These are phyloP conservation scores for Eucalyptus erythrocorys DNA, from an alignment of 345 rosid species.

Conservation along the genomic window DNA sequence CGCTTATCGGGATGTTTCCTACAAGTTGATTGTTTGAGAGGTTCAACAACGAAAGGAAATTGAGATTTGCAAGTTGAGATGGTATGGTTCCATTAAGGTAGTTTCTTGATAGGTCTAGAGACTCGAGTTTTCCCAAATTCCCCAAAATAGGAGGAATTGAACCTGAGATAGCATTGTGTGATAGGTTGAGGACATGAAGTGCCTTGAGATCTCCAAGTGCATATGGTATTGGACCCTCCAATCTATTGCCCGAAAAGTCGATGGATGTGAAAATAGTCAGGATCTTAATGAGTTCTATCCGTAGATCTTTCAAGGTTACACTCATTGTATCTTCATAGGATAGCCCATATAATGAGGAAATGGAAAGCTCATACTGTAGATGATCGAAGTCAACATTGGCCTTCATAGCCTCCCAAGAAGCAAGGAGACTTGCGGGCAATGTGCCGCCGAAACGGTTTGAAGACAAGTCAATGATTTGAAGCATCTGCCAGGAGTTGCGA, in stretches of 20 bases:
- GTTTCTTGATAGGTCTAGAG: slow-evolving; percentile 14
- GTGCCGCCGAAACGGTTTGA: slow-evolving; percentile 9
- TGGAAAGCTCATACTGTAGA: neutral
- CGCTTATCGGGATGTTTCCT: slow-evolving; percentile 13
- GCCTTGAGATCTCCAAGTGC: neutral
- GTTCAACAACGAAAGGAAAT: slow-evolving; percentile 16
- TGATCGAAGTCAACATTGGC: neutral
- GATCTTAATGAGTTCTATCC: slow-evolving; percentile 20
- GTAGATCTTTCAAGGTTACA: slow-evolving; percentile 20
- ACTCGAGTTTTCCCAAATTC: slow-evolving; percentile 2
- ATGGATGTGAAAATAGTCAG: slow-evolving; percentile 17
- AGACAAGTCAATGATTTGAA: slow-evolving; percentile 31
- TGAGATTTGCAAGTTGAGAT: neutral
- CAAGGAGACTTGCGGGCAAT: fast-evolving
- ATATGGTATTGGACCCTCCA: slow-evolving; percentile 17
- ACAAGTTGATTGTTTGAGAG: slow-evolving; percentile 16
- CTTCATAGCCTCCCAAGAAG: neutral
- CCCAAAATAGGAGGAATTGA: slow-evolving; percentile 9
- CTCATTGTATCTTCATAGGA: slow-evolving; percentile 19
- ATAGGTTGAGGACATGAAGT: slow-evolving; percentile 3
- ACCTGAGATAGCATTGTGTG: slow-evolving; percentile 15
- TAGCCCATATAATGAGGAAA: neutral
- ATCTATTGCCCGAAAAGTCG: slow-evolving; percentile 17
- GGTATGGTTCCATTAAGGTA: slow-evolving; percentile 15
- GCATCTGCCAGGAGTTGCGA: neutral